Evolutionary conservation across 1,139 yeast species (phyloP), one percentile per base, ranked within the genome.

Genomic region (Debaryomyces sp.): DNA sequence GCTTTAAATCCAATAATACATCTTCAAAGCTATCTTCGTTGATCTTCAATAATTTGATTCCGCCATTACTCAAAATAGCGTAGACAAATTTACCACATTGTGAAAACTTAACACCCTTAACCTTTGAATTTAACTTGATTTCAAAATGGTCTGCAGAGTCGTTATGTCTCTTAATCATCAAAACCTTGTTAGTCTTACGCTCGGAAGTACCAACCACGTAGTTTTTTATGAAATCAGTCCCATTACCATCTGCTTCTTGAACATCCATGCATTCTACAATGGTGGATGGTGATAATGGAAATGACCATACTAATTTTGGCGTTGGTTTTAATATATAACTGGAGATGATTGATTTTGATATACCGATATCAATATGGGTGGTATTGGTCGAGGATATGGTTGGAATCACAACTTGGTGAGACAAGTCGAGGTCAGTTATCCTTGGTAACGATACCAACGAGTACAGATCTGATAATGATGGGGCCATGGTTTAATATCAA

Each of bases 281-380:
- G 24, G 82, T 74, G 10, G 80, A 75, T 5, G 94, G 94, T 4
- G 90, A 80, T 36, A 88, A 73, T 5, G 94, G 82, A 60, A 81
- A 78, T 0, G 90, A 83, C 87, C 94, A 87, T 39, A 83, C 71
- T 57, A 89, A 71, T 60, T 83, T 87, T 12, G 96, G 96, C 10
- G 95, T 83, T 33, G 97, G 97, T 57, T 82, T 83, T 46, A 89
- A 77, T 30, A 87, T 73, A 61, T 85, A 87, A 49, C 85, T 81
- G 17, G 89, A 82, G 46, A 91, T 75, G 48, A 87, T 83, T 40
- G 95, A 87, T 50, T 89, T 90, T 23, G 95, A 85, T 33, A 89
- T 78, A 41, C 91, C 96, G 36, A 89, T 67, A 59, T 84, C 83
- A 33, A 76, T 62, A 23, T 66, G 58, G 24, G 68, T 55, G 13